A percentile compares a stretch with the other conserved stretches of the same genome.
These are phyloP conservation scores for Arthrobotrys conoides DNA, from an alignment of 2,329 filamentous ascomycete species.

Conservation along the genomic window DNA sequence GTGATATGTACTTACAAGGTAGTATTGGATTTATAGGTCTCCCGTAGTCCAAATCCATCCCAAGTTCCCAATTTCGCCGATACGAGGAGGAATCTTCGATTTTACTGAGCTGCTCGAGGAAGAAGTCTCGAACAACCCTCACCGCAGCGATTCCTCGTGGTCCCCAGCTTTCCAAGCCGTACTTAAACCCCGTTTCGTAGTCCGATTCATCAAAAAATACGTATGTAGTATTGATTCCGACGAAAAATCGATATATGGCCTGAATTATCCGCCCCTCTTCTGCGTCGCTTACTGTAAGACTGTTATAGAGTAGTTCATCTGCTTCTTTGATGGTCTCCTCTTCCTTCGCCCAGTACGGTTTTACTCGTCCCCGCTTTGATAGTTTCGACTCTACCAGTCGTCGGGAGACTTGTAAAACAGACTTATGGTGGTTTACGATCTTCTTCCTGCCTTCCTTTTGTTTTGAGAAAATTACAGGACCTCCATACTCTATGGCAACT, in stretches of 20 bases:
- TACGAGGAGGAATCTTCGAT: neutral
- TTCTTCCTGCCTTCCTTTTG: neutral
- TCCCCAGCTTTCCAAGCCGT: neutral
- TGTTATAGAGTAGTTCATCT: neutral
- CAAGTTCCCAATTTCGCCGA: neutral
- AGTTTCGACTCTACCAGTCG: neutral
- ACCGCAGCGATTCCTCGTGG: neutral
- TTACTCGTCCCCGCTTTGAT: neutral
- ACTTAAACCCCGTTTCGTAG: too few relatives aligned
- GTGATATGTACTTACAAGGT: neutral
- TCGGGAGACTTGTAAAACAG: neutral
- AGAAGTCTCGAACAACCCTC: neutral
- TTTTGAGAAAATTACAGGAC: neutral
- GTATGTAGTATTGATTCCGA: neutral
- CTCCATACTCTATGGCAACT: neutral
- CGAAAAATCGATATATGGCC: constrained; percentile 6
- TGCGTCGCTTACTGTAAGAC: neutral
- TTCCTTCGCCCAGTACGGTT: too few relatives aligned
- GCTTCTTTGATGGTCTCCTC: too few relatives aligned
- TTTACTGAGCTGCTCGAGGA: neutral
- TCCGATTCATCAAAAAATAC: too few relatives aligned
- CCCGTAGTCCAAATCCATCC: neutral
- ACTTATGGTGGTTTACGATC: neutral
- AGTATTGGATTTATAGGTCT: neutral
- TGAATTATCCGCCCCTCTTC: neutral